Conservation (phyloP, 805 yeast species). For the Saturnispora diversa region DNA sequence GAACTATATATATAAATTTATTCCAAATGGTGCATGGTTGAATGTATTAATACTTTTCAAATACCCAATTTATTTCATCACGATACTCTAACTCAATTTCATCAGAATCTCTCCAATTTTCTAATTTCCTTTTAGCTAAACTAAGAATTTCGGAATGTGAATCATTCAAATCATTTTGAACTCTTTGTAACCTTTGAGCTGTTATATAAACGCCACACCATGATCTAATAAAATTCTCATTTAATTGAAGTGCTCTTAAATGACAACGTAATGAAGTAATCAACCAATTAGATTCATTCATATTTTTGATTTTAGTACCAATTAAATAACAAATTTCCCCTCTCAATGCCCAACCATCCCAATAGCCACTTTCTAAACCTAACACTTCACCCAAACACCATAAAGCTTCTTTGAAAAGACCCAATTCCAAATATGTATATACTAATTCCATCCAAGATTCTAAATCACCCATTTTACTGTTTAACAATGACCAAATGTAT, state of each 20-base stretch:
- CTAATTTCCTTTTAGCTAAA: slow-evolving; percentile 33
- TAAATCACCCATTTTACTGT: slow-evolving; percentile 63
- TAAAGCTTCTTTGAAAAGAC: slow-evolving; percentile 60
- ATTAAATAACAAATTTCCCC: slow-evolving; percentile 42
- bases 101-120: slow-evolving; percentile 28
- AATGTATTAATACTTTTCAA: slow-evolving; percentile 8
- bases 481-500: slow-evolving; percentile 35
- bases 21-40: too few species aligned
- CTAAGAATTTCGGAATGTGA: slow-evolving; percentile 23
- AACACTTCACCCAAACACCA: slow-evolving; percentile 65
- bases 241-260: slow-evolving; percentile 61
- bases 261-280: slow-evolving; percentile 13
- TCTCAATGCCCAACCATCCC: slow-evolving; percentile 52
- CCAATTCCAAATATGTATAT: slow-evolving; percentile 49
- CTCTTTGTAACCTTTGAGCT: slow-evolving; percentile 8
- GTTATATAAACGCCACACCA: slow-evolving; percentile 32
- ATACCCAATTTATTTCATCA: slow-evolving; percentile 31
- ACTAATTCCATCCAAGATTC: slow-evolving; percentile 75
- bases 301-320: slow-evolving; percentile 9
- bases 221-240: slow-evolving; percentile 57
- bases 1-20: neutral
- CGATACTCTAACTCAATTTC: slow-evolving; percentile 28
- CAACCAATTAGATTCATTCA: slow-evolving; percentile 9
- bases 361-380: slow-evolving; percentile 59
- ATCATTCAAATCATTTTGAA: slow-evolving; percentile 7